Evolutionary conservation across 805 yeast genomes (phyloP).

Genomic region (Blastobotrys parvus): DNA sequence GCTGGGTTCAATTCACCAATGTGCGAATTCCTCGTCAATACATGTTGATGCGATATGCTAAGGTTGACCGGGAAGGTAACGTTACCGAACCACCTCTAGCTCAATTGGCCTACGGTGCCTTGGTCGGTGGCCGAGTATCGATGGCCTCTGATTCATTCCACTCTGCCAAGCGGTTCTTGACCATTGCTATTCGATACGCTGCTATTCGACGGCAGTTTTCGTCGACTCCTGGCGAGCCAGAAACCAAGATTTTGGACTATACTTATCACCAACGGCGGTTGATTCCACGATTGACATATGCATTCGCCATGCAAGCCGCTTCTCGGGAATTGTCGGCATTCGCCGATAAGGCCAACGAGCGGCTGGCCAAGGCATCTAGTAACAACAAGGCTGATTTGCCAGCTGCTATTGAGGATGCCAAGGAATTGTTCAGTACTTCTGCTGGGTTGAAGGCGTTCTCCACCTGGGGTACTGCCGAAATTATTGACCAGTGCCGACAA

Average conservation of each 20-base stretch:
- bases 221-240: slow-evolving; percentile 38
- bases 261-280: slow-evolving; percentile 84
- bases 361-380: slow-evolving; percentile 36
- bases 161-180: slow-evolving; percentile 66
- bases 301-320: slow-evolving; percentile 68
- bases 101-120: slow-evolving; percentile 80
- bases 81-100: slow-evolving; percentile 78
- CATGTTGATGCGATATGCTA: slow-evolving; percentile 74
- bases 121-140: slow-evolving; percentile 79
- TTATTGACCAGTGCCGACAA: slow-evolving; percentile 86
- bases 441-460: slow-evolving; percentile 84
- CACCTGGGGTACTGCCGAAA: slow-evolving; percentile 75
- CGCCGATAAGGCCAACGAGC: slow-evolving; percentile 35
- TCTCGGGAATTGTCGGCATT: slow-evolving; percentile 48
- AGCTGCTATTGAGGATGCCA: slow-evolving; percentile 48
- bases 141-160: slow-evolving; percentile 85
- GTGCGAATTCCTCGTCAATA: slow-evolving; percentile 78
- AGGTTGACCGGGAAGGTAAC: slow-evolving; percentile 59
- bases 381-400: slow-evolving; percentile 40
- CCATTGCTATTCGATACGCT: slow-evolving; percentile 84
- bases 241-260: slow-evolving; percentile 73
- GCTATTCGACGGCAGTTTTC: slow-evolving; percentile 84
- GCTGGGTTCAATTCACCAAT: slow-evolving; percentile 87
- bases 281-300: slow-evolving; percentile 73
- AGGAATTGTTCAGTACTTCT: slow-evolving; percentile 72